Conservation (phyloP, 495 filamentous ascomycete genomes). For the Glarea lozoyensis region DNA sequence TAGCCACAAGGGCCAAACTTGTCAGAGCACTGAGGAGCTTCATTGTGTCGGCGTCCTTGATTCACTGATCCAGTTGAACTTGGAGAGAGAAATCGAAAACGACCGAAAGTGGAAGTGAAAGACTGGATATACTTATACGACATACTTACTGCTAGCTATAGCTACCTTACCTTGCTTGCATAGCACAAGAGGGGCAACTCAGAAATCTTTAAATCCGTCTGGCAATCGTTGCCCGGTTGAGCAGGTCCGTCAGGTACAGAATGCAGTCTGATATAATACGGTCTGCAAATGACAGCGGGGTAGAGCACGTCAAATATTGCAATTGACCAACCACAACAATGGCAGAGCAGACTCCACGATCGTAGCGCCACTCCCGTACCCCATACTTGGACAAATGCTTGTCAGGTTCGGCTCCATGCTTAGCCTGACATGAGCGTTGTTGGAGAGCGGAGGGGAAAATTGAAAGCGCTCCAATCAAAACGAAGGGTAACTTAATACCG, state of each 20-base stretch:
- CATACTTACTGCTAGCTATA: neutral
- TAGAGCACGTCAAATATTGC: too few relatives aligned
- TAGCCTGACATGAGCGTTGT: slow-evolving; percentile 4
- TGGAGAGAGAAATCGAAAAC: neutral
- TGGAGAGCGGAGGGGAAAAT: neutral
- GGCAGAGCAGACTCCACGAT: too few relatives aligned
- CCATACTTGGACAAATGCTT: too few relatives aligned
- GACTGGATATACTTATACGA: neutral
- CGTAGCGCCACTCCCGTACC: slow-evolving; percentile 2
- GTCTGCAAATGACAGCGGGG: slow-evolving; percentile 2
- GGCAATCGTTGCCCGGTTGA: neutral
- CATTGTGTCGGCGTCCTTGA: slow-evolving; percentile 13
- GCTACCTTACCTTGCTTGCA: too few relatives aligned
- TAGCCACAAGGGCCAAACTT: slow-evolving; percentile 7
- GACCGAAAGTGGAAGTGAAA: too few relatives aligned
- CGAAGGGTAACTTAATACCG: neutral
- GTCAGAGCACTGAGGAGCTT: slow-evolving; percentile 9
- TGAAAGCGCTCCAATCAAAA: slow-evolving; percentile 7
- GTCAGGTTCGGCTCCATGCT: too few relatives aligned
- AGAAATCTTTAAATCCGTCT: neutral
- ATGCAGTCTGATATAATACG: neutral
- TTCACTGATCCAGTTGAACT: too few relatives aligned
- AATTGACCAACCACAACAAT: neutral
- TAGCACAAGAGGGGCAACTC: neutral
- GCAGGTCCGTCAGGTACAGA: slow-evolving; percentile 2